Base-by-base conservation (phyloP, 225 moss, liverwort and hornwort species). In the Polytrichum formosum region DNA sequence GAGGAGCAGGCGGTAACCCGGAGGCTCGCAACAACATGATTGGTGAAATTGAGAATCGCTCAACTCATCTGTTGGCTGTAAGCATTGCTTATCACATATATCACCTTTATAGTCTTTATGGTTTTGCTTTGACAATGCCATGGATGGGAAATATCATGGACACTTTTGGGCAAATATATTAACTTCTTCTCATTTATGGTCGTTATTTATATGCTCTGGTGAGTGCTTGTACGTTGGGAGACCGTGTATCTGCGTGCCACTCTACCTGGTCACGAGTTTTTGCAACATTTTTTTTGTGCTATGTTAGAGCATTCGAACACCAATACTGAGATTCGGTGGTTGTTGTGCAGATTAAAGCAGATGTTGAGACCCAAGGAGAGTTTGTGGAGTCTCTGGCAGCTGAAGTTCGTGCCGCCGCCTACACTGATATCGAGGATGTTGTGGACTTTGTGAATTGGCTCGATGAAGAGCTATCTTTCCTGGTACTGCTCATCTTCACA, bases 1-100 rank as follows among this genome's bases (percentile, higher is more conserved):
- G 81, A 26, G 75, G 79, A 35, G 74, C 65, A 28, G 84, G 70
- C n/a, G 68, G 67, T 9, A 82, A 85, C 7, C 77, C 88, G 26
- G 88, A 85, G 53, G 93, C 91, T 1, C 88, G 86, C 16, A 90
- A 83, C 72, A 86, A 90, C 60, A 88, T 93, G 78, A 89, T 93
- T 60, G 93, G 93, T 60, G 93, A 93, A 73, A 85, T 93, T 72
- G 93, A 91, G 76, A 91, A 93, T 71, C 89, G 93, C 7, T 93
- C 93, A 59, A 70, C 90, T 28, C 91, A 93, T 81, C 70, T 93
- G 53, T 70, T 93, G 63, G 91, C 93, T 81, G 93, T 93, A 73
- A 89, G 91, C 63, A n/a, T 26, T 22, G 16, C n/a, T 17, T 65
- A 0, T 54, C 19, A 46, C 46, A 46, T 37, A 46, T 16, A 46